phyloP scores from a whole-genome alignment of 1,284 basidiomycete genomes.

The Irpex sp. region DNA sequence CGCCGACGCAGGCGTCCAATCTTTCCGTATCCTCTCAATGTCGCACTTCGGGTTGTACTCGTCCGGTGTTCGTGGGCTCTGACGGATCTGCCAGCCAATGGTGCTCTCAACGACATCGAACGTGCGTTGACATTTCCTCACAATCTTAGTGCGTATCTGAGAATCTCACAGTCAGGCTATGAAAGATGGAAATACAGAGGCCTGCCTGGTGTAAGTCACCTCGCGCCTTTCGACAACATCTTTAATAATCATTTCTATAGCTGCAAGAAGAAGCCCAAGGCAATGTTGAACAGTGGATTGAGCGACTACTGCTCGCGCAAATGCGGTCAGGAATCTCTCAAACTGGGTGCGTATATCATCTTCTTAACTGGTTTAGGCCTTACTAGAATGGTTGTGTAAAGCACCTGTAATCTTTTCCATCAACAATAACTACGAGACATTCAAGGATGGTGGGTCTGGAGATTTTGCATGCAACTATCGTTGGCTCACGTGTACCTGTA shows the following conservation, averaged over 20 bases:
- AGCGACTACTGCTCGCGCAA: constrained; percentile 22
- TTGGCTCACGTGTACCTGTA: not conserved
- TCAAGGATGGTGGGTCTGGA: constrained; percentile 6
- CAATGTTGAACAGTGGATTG: constrained; percentile 12
- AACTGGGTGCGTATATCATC: constrained; percentile 8
- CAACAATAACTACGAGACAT: not conserved
- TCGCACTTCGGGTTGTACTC: constrained; percentile 10
- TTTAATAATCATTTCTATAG: constrained; percentile 6
- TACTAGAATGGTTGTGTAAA: not conserved
- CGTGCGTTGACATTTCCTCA: constrained; percentile 6
- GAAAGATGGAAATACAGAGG: constrained; percentile 5
- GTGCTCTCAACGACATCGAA: constrained; percentile 17
- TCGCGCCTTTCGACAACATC: not conserved
- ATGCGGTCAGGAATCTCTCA: constrained; percentile 12
- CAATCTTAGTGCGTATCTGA: not conserved
- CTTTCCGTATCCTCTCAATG: constrained; percentile 1
- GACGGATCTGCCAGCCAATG: constrained; percentile 12
- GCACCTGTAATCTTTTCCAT: constrained; percentile 15
- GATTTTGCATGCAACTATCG: too few species aligned
- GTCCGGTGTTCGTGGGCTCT: constrained; percentile 9
- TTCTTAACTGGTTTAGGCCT: not conserved
- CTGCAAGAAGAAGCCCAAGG: constrained; percentile 17
- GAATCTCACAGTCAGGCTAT: constrained; percentile 1
- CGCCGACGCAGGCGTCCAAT: not conserved
- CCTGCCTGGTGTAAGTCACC: constrained; percentile 15